These are phyloP conservation scores for Perilla frutescens DNA, from an alignment of 257 asterid species.

Conservation along the genomic window DNA sequence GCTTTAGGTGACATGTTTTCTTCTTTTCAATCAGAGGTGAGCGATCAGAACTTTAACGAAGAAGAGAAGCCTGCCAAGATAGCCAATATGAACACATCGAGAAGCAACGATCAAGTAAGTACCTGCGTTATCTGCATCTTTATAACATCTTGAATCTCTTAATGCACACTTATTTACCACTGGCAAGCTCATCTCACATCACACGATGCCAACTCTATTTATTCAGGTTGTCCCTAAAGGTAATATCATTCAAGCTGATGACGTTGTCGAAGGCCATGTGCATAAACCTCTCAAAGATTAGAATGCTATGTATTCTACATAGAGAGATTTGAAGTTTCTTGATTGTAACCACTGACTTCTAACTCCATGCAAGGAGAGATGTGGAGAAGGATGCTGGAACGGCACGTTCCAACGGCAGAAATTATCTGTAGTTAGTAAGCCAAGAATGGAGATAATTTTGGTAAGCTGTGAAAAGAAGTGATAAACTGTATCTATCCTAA, in stretches of 20 bases:
- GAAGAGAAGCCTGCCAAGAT: conserved; percentile 43
- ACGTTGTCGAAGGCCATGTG: conserved; percentile 26
- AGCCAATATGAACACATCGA: conserved; percentile 39
- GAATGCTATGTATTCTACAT: background rate
- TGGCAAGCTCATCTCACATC: background rate
- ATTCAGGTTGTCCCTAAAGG: conserved; percentile 53
- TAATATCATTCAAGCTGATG: conserved; percentile 28
- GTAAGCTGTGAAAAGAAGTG: background rate
- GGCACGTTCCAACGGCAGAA: background rate
- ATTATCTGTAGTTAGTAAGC: background rate
- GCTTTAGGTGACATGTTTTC: background rate
- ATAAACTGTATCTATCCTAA: background rate
- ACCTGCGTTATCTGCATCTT: conserved; percentile 11
- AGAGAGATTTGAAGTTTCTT: background rate
- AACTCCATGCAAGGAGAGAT: conserved; percentile 11
- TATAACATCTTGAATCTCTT: background rate
- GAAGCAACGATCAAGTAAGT: conserved; percentile 54
- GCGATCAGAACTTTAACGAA: conserved; percentile 66
- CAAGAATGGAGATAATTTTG: background rate
- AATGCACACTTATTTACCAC: conserved; percentile 11
- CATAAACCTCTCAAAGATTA: conserved; percentile 34
- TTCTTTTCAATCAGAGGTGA: conserved; percentile 53
- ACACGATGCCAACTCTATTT: background rate
- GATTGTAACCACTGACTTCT: conserved; percentile 12
- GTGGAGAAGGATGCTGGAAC: background rate